These are phyloP conservation scores for Takakia lepidozioides DNA, from an alignment of 225 moss, liverwort and hornwort genomes.

Conservation along the genomic window DNA sequence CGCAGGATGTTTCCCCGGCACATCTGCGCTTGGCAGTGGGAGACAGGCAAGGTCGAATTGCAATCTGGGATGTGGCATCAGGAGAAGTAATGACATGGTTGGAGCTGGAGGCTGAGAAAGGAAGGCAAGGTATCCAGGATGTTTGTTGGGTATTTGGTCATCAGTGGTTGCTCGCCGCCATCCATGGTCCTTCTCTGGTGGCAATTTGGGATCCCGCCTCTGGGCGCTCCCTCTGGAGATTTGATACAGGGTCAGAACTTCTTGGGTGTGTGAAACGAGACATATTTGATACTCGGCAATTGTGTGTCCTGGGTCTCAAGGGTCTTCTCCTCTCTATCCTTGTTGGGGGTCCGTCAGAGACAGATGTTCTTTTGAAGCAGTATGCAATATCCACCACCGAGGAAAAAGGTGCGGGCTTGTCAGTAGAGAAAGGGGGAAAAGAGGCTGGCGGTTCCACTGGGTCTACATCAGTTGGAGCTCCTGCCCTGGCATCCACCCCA, in stretches of 20 bases:
- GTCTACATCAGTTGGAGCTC: slow-evolving; percentile 65
- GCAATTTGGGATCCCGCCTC: slow-evolving; percentile 77
- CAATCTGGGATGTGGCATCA: slow-evolving; percentile 86
- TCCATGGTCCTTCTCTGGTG: slow-evolving; percentile 88
- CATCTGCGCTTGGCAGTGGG: slow-evolving; percentile 90
- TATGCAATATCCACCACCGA: slow-evolving; percentile 60
- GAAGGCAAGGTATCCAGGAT: slow-evolving; percentile 84
- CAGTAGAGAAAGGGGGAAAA: slow-evolving; percentile 43
- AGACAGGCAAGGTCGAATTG: slow-evolving; percentile 88
- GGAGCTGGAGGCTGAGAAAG: slow-evolving; percentile 71
- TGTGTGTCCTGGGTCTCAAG: slow-evolving; percentile 73
- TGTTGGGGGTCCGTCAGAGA: slow-evolving; percentile 61
- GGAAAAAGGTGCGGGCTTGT: slow-evolving; percentile 50
- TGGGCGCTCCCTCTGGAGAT: slow-evolving; percentile 69
- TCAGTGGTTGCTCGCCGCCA: slow-evolving; percentile 86
- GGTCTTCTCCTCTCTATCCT: slow-evolving; percentile 73
- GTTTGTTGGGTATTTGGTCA: slow-evolving; percentile 88
- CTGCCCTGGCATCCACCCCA: slow-evolving; percentile 69
- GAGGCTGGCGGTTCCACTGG: slow-evolving; percentile 48
- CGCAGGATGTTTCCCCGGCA: slow-evolving; percentile 62
- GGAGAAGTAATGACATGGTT: slow-evolving; percentile 76
- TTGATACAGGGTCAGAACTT: slow-evolving; percentile 71
- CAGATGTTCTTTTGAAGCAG: slow-evolving; percentile 66
- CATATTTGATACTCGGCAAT: slow-evolving; percentile 84
- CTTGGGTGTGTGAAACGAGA: slow-evolving; percentile 81